Percentiles rank a stretch among this genome's conserved stretches.
Conservation (phyloP, 1,139 yeast genomes). For the Candida freyschussii region DNA sequence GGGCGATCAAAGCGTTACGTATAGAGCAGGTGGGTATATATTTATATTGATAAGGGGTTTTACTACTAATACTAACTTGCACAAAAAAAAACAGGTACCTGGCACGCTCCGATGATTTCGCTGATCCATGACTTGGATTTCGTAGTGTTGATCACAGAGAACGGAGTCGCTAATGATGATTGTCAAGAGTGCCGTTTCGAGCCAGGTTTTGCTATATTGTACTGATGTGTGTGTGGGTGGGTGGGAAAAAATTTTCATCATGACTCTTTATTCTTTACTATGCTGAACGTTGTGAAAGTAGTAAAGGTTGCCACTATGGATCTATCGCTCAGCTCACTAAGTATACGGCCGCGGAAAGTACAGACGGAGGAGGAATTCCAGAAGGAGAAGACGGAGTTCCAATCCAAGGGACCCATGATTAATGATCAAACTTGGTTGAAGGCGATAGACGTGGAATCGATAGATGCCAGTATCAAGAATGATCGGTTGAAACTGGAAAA, state of each 20-base stretch:
- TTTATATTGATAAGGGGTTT: background rate
- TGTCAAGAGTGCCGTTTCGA: constrained; percentile 66
- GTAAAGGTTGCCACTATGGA: no score
- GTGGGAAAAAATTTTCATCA: no score
- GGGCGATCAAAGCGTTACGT: constrained; percentile 87
- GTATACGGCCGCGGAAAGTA: constrained; percentile 54
- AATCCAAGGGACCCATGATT: constrained; percentile 43
- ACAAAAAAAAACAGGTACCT: constrained; percentile 35
- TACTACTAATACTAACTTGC: constrained; percentile 3
- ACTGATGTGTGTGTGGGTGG: no score
- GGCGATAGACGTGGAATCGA: constrained; percentile 13
- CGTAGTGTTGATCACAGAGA: constrained; percentile 81
- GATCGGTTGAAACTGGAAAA: constrained; percentile 28
- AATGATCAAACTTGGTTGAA: constrained; percentile 45
- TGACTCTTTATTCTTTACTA: no score
- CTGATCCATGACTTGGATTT: constrained; percentile 60
- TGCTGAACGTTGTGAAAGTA: no score
- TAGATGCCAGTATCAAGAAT: constrained; percentile 26
- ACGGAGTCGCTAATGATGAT: constrained; percentile 74
- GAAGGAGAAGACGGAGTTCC: constrained; percentile 41
- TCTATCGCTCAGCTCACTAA: no score
- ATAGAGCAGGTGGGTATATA: constrained; percentile 58
- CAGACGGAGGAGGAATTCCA: constrained; percentile 53
- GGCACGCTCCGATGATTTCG: constrained; percentile 95
- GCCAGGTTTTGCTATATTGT: constrained; percentile 58